Conservation (phyloP, 306 rosid species). For the Prunus persica region DNA sequence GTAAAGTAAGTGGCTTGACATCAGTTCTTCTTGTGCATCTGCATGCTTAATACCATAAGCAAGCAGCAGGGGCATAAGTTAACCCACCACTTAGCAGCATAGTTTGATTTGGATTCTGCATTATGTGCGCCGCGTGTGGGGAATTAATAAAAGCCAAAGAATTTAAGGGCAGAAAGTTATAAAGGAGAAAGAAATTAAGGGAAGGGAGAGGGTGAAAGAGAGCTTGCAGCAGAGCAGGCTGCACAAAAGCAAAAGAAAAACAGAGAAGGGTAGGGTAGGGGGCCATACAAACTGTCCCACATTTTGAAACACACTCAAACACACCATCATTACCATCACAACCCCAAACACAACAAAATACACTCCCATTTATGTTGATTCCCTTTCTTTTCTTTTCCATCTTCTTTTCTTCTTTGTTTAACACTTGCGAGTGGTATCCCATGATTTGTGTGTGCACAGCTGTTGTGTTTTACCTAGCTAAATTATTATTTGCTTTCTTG, state of each 20-base stretch:
- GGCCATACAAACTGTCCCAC: constrained; percentile 42
- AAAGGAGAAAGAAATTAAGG: not conserved
- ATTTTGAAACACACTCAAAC: constrained; percentile 29
- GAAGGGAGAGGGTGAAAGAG: not conserved
- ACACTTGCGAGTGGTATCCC: constrained; percentile 1
- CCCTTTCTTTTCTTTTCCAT: constrained; percentile 8
- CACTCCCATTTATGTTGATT: constrained; percentile 7
- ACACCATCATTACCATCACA: constrained; percentile 47
- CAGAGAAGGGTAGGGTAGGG: not conserved
- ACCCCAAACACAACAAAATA: constrained; percentile 2
- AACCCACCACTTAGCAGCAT: too few relatives aligned
- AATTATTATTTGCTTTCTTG: constrained; percentile 16
- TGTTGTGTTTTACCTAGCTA: constrained; percentile 6
- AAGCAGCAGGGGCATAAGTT: too few relatives aligned
- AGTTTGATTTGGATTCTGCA: not conserved
- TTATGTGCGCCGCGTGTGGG: not conserved
- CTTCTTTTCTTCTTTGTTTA: constrained; percentile 2
- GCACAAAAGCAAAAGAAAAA: constrained; percentile 25
- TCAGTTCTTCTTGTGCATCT: too few relatives aligned
- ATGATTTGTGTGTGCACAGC: constrained; percentile 1
- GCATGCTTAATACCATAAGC: too few relatives aligned
- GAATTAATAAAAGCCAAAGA: not conserved
- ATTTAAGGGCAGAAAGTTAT: not conserved
- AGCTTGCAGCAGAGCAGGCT: constrained; percentile 5
- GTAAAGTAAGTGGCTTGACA: not conserved